phyloP scores from a whole-genome alignment of 306 rosid genomes.

The Lablab purpureus region DNA sequence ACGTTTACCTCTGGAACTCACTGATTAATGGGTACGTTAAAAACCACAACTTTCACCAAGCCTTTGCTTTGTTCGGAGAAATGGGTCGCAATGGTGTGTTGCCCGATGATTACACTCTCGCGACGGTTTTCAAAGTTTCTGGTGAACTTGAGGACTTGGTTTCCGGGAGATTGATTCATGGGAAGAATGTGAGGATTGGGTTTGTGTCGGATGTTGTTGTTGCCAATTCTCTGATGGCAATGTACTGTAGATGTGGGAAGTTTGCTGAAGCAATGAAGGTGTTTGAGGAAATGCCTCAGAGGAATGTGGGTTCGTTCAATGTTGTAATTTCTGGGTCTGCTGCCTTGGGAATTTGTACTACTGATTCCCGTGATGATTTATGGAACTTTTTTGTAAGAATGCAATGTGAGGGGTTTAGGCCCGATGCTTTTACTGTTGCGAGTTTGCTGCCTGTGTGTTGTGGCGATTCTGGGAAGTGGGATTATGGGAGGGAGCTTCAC shows the following conservation, averaged over 20 bases:
- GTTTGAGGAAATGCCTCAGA: conserved; percentile 78
- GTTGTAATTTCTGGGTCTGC: conserved; percentile 64
- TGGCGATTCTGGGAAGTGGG: conserved; percentile 44
- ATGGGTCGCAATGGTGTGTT: conserved; percentile 51
- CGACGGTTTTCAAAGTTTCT: conserved; percentile 70
- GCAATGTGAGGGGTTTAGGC: conserved; percentile 63
- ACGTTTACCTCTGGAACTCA: conserved; percentile 72
- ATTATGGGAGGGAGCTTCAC: conserved; percentile 79
- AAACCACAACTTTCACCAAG: conserved; percentile 45
- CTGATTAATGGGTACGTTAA: conserved; percentile 66
- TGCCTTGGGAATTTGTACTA: conserved; percentile 30
- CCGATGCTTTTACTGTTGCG: conserved; percentile 70
- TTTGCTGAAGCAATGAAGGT: conserved; percentile 55
- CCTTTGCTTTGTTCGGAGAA: conserved; percentile 58
- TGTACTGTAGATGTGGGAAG: conserved; percentile 67
- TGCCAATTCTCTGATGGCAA: conserved; percentile 70
- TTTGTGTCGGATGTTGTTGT: conserved; percentile 64
- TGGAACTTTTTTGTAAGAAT: conserved; percentile 58
- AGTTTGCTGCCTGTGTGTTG: conserved; percentile 65
- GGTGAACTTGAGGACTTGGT: conserved; percentile 60
- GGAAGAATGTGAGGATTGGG: conserved; percentile 65
- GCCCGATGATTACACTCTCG: conserved; percentile 77
- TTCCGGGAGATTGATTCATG: conserved; percentile 68
- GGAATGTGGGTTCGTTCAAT: conserved; percentile 76
- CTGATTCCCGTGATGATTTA: conserved; percentile 35